Conservation (phyloP, 2,329 filamentous ascomycete genomes). For the Pseudocercospora musae region DNA sequence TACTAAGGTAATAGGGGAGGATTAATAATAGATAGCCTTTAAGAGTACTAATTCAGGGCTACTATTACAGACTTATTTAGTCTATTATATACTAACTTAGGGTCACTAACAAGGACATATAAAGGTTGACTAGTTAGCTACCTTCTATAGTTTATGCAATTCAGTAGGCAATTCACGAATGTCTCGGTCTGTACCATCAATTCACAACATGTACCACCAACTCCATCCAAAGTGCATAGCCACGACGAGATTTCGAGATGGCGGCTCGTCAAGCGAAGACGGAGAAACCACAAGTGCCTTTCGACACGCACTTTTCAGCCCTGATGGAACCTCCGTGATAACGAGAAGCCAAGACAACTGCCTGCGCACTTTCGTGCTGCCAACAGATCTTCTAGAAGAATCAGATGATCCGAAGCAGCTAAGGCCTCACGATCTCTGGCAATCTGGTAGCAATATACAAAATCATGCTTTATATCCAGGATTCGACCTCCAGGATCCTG, state of each 20-base stretch:
- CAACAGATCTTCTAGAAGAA: slow-evolving; percentile 48
- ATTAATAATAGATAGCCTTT: no score
- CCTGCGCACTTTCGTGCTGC: slow-evolving; percentile 55
- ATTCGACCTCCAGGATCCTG: slow-evolving; percentile 51
- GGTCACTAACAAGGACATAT: no score
- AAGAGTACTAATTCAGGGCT: no score
- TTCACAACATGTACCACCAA: no score
- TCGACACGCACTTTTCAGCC: slow-evolving; percentile 46
- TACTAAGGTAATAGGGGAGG: no score
- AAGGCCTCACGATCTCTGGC: slow-evolving; percentile 46
- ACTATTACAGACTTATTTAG: no score
- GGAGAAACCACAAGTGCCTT: slow-evolving; percentile 37
- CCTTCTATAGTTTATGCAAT: no score
- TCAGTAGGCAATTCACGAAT: no score
- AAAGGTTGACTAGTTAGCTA: no score
- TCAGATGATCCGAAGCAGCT: slow-evolving; percentile 38
- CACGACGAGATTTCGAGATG: slow-evolving; percentile 24
- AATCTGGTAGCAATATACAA: slow-evolving; percentile 49
- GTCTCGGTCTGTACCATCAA: no score
- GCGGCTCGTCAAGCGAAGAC: background rate
- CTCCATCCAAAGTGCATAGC: slow-evolving; percentile 23
- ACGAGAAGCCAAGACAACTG: slow-evolving; percentile 51
- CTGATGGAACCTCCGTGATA: slow-evolving; percentile 58
- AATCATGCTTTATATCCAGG: slow-evolving; percentile 54
- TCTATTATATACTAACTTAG: no score